Evolutionary conservation across 1,139 yeast species (phyloP).

Genomic region (Yamadazyma mexicana): DNA sequence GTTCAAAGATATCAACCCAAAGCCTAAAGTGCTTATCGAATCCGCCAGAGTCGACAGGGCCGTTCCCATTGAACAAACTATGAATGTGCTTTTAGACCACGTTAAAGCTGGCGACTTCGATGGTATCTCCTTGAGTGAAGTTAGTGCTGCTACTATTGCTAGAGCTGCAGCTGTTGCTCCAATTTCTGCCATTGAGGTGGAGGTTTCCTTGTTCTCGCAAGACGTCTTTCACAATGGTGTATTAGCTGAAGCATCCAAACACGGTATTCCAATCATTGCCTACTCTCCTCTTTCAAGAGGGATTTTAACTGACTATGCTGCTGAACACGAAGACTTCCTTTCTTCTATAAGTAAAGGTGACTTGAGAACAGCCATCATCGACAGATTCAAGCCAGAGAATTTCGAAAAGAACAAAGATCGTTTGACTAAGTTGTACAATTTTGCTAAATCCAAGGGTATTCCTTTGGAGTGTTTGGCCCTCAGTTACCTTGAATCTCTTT

Average conservation of each 20-base stretch:
- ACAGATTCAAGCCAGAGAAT: constrained; percentile 59
- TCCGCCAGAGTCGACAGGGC: constrained; percentile 63
- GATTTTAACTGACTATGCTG: constrained; percentile 57
- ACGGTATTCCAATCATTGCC: constrained; percentile 62
- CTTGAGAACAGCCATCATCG: constrained; percentile 44
- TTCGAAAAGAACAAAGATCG: constrained; percentile 50
- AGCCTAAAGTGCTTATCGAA: constrained; percentile 58
- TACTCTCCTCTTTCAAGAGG: constrained; percentile 84
- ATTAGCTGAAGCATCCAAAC: constrained; percentile 43
- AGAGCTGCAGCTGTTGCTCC: constrained; percentile 51
- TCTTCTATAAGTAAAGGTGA: constrained; percentile 27
- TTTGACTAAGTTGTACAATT: constrained; percentile 42
- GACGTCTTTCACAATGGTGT: constrained; percentile 63
- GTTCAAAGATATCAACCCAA: constrained; percentile 31
- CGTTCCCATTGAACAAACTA: constrained; percentile 47
- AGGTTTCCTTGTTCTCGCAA: constrained; percentile 63
- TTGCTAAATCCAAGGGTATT: constrained; percentile 39
- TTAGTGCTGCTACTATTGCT: constrained; percentile 54
- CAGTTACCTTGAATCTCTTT: constrained; percentile 54
- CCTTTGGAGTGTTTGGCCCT: constrained; percentile 69
- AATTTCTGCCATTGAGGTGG: constrained; percentile 70
- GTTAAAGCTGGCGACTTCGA: constrained; percentile 57
- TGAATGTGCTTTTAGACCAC: constrained; percentile 48
- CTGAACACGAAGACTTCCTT: constrained; percentile 30
- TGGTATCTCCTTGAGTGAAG: constrained; percentile 73